These are phyloP conservation scores for Erysimum cheiri DNA, from an alignment of 441 rosid genomes.

Conservation along the genomic window DNA sequence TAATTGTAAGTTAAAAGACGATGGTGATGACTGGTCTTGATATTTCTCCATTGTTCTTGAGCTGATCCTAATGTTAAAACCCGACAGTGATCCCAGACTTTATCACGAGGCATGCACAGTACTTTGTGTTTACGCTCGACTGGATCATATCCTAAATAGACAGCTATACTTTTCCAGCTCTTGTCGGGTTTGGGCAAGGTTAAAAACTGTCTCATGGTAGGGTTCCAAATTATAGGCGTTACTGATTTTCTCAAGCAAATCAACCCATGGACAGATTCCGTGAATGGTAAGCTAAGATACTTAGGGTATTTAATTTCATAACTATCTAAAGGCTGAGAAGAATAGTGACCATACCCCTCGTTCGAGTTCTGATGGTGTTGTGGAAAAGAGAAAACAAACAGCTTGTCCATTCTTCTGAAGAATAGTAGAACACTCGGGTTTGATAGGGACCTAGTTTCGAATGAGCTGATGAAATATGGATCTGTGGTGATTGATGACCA, in stretches of 20 bases:
- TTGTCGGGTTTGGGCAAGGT: neutral
- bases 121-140: neutral
- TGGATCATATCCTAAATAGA: neutral
- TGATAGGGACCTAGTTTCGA: neutral
- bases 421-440: neutral
- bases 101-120: neutral
- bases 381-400: neutral
- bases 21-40: neutral
- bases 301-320: neutral
- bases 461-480: neutral
- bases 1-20: too few species aligned
- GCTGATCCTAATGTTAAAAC: neutral
- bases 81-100: neutral
- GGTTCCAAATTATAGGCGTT: neutral
- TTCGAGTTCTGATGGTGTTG: neutral
- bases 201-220: neutral
- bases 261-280: neutral
- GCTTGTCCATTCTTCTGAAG: neutral
- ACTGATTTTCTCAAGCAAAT: neutral
- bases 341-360: neutral
- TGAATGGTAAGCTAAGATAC: neutral
- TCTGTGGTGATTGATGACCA: neutral
- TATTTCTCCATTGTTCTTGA: neutral
- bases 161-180: neutral
- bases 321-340: neutral